Base-by-base conservation (phyloP, 2,329 filamentous ascomycete genomes). In the Phyllosticta citriasiana region DNA sequence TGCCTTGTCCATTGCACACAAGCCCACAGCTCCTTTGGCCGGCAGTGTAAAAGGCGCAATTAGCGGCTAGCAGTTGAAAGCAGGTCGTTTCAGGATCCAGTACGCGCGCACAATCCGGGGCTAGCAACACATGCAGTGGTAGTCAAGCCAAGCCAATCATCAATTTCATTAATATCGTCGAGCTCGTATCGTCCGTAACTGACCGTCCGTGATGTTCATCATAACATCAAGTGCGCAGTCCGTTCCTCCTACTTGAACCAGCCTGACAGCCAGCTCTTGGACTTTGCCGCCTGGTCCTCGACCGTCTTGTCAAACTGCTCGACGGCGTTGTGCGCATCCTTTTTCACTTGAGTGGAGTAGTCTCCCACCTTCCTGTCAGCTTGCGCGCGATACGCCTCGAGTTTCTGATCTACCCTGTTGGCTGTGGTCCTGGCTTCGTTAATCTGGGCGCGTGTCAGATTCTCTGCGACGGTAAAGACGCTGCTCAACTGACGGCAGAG, bases 251-350 rank as follows among this genome's bases (percentile, higher is more conserved):
- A 62, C 52, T 62, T 62, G 60, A 97, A 96, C 92, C 91, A 97
- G 73, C 88, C 84, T 52, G 88, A 89, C 68, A 96, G 75, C 65
- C 88, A 88, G 69, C 85, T 84, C 85, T 96, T 96, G 53, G 91
- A 88, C 79, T 96, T 88, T 57, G 85, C 76, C 3, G 91, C 85
- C 66, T 86, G 85, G 66, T 89, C 80, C 79, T 92, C 88, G 58
- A 96, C 87, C 66, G 85, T 91, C 69, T 85, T 84, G 77, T 96
- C 92, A 69, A 92, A 87, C 73, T 88, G 84, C 75, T 97, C 88
- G 57, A 94, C 77, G 9, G 79, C 78, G 54, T 71, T 71, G 66
- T 81, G 78, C 65, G 83, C 64, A 61, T 81, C 76, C 63, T 73
- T 76, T 64, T 77, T 75, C 2, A 80, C 84, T 70, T 91, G 88